Conservation (phyloP, 2,329 filamentous ascomycete species). For the Fusarium protoensiforme region DNA sequence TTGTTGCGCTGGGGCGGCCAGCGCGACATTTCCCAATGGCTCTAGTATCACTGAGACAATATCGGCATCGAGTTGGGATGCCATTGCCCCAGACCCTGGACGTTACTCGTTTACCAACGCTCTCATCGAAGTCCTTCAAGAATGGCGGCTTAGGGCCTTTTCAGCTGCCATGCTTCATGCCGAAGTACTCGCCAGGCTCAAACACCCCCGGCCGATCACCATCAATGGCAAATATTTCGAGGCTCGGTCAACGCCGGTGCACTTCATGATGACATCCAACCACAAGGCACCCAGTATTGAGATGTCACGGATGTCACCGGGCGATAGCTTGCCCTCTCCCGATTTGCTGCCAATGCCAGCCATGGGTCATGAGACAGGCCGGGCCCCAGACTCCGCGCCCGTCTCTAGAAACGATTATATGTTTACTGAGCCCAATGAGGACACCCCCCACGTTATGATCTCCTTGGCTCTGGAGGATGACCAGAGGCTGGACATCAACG, state of each 20-base stretch:
- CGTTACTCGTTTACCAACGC: slow-evolving; percentile 70
- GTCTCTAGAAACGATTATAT: slow-evolving; percentile 42
- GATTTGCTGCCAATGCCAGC: slow-evolving; percentile 32
- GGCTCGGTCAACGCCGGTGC: slow-evolving; percentile 67
- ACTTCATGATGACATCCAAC: slow-evolving; percentile 73
- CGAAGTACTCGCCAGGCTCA: slow-evolving; percentile 68
- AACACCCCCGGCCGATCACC: slow-evolving; percentile 67
- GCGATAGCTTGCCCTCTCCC: slow-evolving; percentile 40
- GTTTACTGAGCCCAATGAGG: slow-evolving; percentile 61
- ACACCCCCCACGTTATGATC: slow-evolving; percentile 70
- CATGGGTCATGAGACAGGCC: slow-evolving; percentile 36
- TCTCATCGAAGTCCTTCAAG: slow-evolving; percentile 67
- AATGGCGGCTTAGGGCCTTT: slow-evolving; percentile 65
- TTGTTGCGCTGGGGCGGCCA: slow-evolving; percentile 70
- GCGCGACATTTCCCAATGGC: slow-evolving; percentile 67
- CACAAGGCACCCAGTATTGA: slow-evolving; percentile 70
- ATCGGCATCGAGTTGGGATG: slow-evolving; percentile 71
- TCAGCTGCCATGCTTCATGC: slow-evolving; percentile 72
- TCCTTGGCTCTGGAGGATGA: slow-evolving; percentile 69
- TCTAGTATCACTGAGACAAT: slow-evolving; percentile 71
- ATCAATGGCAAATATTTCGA: slow-evolving; percentile 69
- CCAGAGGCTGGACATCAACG: slow-evolving; percentile 65
- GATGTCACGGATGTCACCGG: slow-evolving; percentile 53
- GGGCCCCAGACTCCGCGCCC: slow-evolving; percentile 39
- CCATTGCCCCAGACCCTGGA: slow-evolving; percentile 68